phyloP scores from a whole-genome alignment of 495 filamentous ascomycete species.

The Lasiosphaeria ovina region DNA sequence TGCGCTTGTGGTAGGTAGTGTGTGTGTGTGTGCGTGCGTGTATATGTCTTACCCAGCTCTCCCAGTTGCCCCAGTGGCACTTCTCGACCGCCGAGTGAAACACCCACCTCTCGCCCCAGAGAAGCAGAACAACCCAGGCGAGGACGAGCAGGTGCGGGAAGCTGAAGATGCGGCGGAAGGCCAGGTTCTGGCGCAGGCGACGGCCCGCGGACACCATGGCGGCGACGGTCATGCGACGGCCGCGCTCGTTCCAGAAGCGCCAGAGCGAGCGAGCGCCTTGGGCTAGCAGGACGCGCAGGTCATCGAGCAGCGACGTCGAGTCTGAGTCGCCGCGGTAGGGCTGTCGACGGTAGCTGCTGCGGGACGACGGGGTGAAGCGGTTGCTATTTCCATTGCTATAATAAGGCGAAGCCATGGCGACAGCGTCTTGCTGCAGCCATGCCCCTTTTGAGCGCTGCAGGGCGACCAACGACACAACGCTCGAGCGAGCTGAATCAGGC shows the following conservation, averaged over 20 bases:
- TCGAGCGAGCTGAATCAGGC: no score
- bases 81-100: constrained; percentile 64
- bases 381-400: constrained; percentile 18
- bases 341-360: constrained; percentile 17
- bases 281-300: constrained; percentile 27
- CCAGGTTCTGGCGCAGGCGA: constrained; percentile 40
- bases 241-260: constrained; percentile 38
- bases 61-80: constrained; percentile 88
- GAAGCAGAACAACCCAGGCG: constrained; percentile 74
- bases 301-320: constrained; percentile 30
- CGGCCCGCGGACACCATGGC: constrained; percentile 27
- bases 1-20: no score
- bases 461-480: background rate
- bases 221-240: constrained; percentile 31
- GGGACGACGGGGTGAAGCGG: background rate
- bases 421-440: constrained; percentile 22
- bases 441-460: constrained; percentile 8
- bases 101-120: constrained; percentile 83
- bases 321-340: constrained; percentile 19
- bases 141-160: constrained; percentile 64
- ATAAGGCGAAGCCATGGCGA: constrained; percentile 30
- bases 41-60: constrained; percentile 73
- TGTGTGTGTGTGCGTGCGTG: background rate
- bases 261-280: constrained; percentile 32
- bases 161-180: constrained; percentile 49